Evolutionary conservation across 192 early-diverging fungal species (phyloP).

Genomic region (Kickxella alabastrina): DNA sequence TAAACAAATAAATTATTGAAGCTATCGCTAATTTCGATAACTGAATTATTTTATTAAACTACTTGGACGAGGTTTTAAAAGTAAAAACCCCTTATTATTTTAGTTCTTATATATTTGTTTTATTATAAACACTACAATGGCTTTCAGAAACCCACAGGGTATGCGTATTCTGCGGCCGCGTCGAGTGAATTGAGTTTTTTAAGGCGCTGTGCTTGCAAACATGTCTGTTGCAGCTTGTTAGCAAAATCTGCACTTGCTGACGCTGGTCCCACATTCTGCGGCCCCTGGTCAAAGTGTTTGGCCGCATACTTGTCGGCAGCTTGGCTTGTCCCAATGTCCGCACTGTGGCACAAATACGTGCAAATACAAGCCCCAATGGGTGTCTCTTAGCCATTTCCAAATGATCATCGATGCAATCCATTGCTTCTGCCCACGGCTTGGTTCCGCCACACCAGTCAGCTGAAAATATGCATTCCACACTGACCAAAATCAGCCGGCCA

Average conservation of each 20-base stretch:
- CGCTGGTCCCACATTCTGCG: background rate
- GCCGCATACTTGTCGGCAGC: background rate
- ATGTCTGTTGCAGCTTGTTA: background rate
- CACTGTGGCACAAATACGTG: conserved; percentile 1
- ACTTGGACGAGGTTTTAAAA: too few relatives aligned
- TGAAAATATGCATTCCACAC: conserved; percentile 13
- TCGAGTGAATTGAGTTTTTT: background rate
- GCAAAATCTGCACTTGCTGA: background rate
- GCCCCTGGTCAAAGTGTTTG: background rate
- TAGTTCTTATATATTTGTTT: too few relatives aligned
- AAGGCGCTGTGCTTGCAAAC: background rate
- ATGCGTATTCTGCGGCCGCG: background rate
- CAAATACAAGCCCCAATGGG: conserved; percentile 6
- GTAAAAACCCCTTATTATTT: too few relatives aligned
- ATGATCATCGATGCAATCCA: background rate
- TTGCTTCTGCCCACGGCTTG: background rate
- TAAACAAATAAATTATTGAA: too few relatives aligned
- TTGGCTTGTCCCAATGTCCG: background rate
- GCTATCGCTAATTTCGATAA: too few relatives aligned
- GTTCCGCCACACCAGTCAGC: conserved; percentile 4
- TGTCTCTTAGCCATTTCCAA: background rate
- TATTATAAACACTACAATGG: too few relatives aligned
- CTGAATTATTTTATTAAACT: too few relatives aligned
- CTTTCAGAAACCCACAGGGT: background rate
- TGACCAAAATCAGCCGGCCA: conserved; percentile 3